These are phyloP conservation scores for Peterozyma xylosa DNA, from an alignment of 805 yeast genomes.

Conservation along the genomic window DNA sequence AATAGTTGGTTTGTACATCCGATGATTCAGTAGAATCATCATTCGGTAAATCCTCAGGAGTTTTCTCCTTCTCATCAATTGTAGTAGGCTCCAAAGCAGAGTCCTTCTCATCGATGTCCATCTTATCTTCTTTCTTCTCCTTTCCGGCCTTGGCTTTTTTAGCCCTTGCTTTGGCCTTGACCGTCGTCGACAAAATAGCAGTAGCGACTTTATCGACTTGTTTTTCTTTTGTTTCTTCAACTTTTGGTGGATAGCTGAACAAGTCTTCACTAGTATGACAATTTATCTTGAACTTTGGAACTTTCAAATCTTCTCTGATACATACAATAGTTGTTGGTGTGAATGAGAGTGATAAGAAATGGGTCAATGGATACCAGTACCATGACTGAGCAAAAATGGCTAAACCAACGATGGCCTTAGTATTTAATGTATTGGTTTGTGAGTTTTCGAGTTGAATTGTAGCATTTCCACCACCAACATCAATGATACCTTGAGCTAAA, in stretches of 20 bases:
- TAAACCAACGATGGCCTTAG: conserved; percentile 87
- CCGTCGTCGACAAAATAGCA: conserved; percentile 92
- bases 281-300: conserved; percentile 75
- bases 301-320: conserved; percentile 74
- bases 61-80: conserved; percentile 8
- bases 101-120: conserved; percentile 20
- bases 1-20: conserved; percentile 40
- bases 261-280: conserved; percentile 75
- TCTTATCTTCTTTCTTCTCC: conserved; percentile 45
- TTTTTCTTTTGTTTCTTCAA: conserved; percentile 70
- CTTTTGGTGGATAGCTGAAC: conserved; percentile 86
- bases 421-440: conserved; percentile 84
- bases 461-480: conserved; percentile 98
- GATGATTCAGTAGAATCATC: conserved; percentile 25
- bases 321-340: conserved; percentile 90
- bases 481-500: conserved; percentile 92
- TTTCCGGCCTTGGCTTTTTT: conserved; percentile 50
- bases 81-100: conserved; percentile 10
- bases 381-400: conserved; percentile 88
- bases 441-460: conserved; percentile 84
- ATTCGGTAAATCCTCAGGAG: conserved; percentile 7
- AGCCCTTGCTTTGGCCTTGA: conserved; percentile 89
- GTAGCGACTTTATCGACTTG: conserved; percentile 86
- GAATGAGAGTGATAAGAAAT: conserved; percentile 85
- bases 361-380: conserved; percentile 98